Base-by-base conservation (phyloP, 2,329 filamentous ascomycete species). In the Fusarium sterilihyphosum region DNA sequence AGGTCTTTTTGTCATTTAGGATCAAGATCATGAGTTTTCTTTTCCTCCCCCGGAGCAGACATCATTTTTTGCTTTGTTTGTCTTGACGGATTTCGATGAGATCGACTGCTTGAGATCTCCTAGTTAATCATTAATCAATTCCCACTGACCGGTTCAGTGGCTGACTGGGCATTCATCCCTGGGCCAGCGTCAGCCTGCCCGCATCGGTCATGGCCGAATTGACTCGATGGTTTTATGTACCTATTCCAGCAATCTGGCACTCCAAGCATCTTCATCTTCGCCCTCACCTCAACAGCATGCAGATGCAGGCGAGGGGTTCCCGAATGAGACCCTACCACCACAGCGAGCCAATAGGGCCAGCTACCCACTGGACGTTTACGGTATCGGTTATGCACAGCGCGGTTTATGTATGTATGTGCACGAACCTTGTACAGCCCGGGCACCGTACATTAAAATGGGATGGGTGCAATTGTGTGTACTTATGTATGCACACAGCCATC, bases 181-280 rank as follows among this genome's bases (percentile, higher is more conserved):
- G 41, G 33, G 43, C 26, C 31, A 53, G 49, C 31, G 54, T 74
- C 73, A 77, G 73, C 67, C 61, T 67, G 73, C 67, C 61, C 64
- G 75, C 75, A 76, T 75, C 77, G 77, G 77, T 61, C 65, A 78
- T 76, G 73, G 56, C 75, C 77, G 77, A 76, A 46, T 67, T 63
- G 59, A 44, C 37, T 41, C n/a, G 17, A 35, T 53, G 40, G 65
- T 62, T 73, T 65, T 71, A 50, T 47, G 49, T 35, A 52, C 31
- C 49, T 35, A 63, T 70, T 74, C 72, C 67, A 74, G 72, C 63
- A 63, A 69, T 57, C 47, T 72, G 70, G 74, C 71, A 67, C 67
- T 74, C 57, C 68, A 68, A 69, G 63, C 49, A 65, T 50, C 41
- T 49, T 47, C 40, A 69, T 26, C 24, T 18, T 53, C 33, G 37